Evolutionary conservation across 192 early-diverging fungal genomes (phyloP), one percentile per base, ranked within the genome.

Genomic region (Backusella luteola): DNA sequence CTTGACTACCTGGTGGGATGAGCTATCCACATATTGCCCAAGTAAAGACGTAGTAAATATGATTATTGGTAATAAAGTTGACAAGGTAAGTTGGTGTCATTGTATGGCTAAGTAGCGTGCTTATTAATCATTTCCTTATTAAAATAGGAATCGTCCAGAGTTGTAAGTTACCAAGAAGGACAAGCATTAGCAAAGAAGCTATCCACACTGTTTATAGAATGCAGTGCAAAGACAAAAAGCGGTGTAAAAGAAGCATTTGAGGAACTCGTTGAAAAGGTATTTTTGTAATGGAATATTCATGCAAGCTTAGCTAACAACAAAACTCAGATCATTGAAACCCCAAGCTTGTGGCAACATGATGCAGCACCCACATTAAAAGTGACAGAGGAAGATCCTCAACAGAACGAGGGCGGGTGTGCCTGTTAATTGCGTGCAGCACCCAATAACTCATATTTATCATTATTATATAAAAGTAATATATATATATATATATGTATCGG

Each of bases 31-130:
- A 34, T 98, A 97, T 79, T 93, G 94, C 49, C 90, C 94, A 12
- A 91, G 80, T 73, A 85, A 86, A 66, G 93, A 97, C 23, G 93
- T 99, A 38, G 92, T 99, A 34, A 98, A 95, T 85, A 98, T 98
- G 89, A 92, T 99, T 81, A 93, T 99, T 26, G 98, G 97, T 67
- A 99, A 99, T 85, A 99, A 99, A 81, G 91, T 94, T 46, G 98
- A 99, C 85, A 96, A 96, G 88, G 96, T 94, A 85, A 77, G 73
- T 32, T 76, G 2, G 76, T 80, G 3, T 53, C n/a, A 21, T 53
- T 53, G 8, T 53, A 53, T 53, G 21, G 73, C 3, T 1, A 67
- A 1, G 76, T 1, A 76, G 82, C 6, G 88, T 85, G 73, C 42
- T 78, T 69, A 76, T 53, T 53, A 19, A 53, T 53, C 19, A 21